Conservation (phyloP, 1,284 basidiomycete species). For the Pyrrhoderma noxium region DNA sequence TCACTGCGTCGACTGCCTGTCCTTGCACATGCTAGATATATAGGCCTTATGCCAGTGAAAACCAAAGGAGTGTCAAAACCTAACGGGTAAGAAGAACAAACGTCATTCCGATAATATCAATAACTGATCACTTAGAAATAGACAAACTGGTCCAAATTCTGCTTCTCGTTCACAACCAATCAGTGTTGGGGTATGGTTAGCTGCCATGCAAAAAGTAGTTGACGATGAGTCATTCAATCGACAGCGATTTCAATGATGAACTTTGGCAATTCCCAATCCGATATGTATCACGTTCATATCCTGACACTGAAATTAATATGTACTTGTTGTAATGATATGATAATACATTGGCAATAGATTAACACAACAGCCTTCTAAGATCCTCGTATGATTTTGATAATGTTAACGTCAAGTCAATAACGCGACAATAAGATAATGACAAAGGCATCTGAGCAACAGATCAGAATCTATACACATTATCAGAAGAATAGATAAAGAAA, state of each 20-base stretch:
- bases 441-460: no score
- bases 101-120: no score
- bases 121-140: no score
- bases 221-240: constrained; percentile 45
- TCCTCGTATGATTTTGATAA: background rate
- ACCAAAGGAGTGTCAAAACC: background rate
- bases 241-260: constrained; percentile 31
- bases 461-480: no score
- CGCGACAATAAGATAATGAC: no score
- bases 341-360: no score
- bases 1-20: constrained; percentile 87
- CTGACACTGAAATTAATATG: no score
- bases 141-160: no score
- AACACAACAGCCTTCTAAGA: background rate
- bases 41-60: constrained; percentile 31
- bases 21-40: constrained; percentile 80
- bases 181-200: constrained; percentile 58
- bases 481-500: no score
- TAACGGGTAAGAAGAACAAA: background rate
- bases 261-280: no score
- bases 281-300: no score
- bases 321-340: no score
- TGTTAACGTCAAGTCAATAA: background rate
- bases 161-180: background rate
- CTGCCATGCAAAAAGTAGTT: constrained; percentile 73